Evolutionary conservation across 345 rosid genomes (phyloP), one percentile per base, ranked within the genome.

Genomic region (Carallia brachiata): DNA sequence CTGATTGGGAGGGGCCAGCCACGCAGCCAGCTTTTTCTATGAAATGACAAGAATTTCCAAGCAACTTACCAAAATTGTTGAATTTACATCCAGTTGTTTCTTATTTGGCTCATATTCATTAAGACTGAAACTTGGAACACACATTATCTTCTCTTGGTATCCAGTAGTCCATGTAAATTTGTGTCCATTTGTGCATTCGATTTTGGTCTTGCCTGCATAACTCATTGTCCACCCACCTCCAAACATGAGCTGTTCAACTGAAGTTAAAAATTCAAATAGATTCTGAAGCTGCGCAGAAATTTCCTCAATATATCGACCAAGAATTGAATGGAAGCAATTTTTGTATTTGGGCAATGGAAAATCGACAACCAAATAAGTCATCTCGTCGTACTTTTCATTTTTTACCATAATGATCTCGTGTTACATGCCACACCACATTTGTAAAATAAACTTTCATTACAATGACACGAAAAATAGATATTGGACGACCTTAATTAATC

Each of bases 41-140:
- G 52, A 73, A 77, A 63, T 68, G 79, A 80, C 79, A 77, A 72
- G 61, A 69, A 67, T 75, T 65, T 55, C 69, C 40, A 18, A 44
- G 32, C 32, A 69, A 80, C 64, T 77, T 54, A 19, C 77, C 70
- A 75, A 64, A 79, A 67, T 68, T 72, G 61, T 28, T 23, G 31
- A 17, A 32, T 40, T 44, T 16, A 63, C 68, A 50, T 70, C 68
- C 72, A 79, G 75, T 77, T 62, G 73, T 66, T 61, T 81, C 77
- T 65, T 64, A 27, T 66, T 81, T 69, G 81, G 84, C 62, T 68
- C 69, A 55, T 75, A 59, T 67, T 10, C 76, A 63, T 73, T 64
- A 71, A 65, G 62, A 13, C 23, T 30, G 15, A 55, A 30, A 9
- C 31, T 27, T 9, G 31, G 23, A 27, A 30, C 16, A 27, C 12